Conservation (phyloP, 257 asterid species). For the Echites panduratus region DNA sequence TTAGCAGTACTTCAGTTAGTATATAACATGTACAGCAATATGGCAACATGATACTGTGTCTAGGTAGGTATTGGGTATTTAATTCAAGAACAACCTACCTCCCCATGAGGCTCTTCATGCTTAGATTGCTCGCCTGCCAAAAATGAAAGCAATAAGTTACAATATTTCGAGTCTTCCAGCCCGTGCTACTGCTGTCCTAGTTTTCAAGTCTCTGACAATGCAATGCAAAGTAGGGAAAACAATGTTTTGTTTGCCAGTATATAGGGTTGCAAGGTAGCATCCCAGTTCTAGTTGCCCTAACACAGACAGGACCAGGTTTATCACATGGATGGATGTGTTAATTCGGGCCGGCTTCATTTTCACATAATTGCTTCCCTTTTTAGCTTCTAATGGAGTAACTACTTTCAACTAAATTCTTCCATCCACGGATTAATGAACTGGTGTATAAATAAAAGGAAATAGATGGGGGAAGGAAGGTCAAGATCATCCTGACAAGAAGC, state of each 20-base stretch:
- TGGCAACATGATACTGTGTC: too few species aligned
- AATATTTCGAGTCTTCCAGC: neutral
- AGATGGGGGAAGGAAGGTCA: too few species aligned
- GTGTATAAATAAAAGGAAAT: too few species aligned
- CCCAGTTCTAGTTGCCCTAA: too few species aligned
- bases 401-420: neutral
- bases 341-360: neutral
- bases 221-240: neutral
- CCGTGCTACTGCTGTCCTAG: neutral
- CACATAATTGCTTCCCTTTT: too few species aligned
- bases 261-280: neutral
- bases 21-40: neutral
- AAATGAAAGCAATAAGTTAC: slow-evolving; percentile 8
- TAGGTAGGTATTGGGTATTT: neutral
- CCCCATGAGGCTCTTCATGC: slow-evolving; percentile 39
- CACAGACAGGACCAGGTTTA: neutral
- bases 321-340: neutral
- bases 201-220: too few species aligned
- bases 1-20: neutral
- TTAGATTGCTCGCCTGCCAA: slow-evolving; percentile 52
- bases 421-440: neutral
- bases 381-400: neutral
- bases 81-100: slow-evolving; percentile 26
- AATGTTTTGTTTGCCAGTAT: neutral
- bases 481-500: too few species aligned